Evolutionary conservation across 192 early-diverging fungal species (phyloP), one percentile per base, ranked within the genome.

Genomic region (Podila minutissima): DNA sequence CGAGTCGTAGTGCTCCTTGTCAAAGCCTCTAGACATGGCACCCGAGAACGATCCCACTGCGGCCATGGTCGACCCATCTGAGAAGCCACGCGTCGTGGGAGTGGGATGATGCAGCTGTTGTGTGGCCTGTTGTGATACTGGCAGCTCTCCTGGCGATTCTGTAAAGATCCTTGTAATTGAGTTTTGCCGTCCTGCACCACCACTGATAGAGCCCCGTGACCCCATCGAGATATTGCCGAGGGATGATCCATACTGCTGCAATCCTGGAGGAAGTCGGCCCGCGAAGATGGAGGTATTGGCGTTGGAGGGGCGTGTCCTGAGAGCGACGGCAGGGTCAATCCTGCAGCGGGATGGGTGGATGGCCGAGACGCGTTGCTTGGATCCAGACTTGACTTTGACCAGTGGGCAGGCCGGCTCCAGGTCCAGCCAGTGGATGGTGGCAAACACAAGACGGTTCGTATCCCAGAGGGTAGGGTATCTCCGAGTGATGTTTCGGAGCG

Each of bases 341-440:
- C 77, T 71, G 57, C 77, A 81, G 0, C 77, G 59, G 10, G 62
- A 50, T 17, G 77, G 77, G 32, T 73, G 66, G 59, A 81, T 81
- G 8, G 77, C 77, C 48, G 57, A 11, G 2, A 66, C n/a, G 31
- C 41, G 72, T 26, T 73, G 49, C 38, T 66, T 58, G 2, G 67
- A 46, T n/a, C 71, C 59, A 24, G 41, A 7, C 53, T 41, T 69
- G 2, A 28, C 10, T 20, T 22, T 15, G 7, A 32, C 58, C 20
- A 73, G 13, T n/a, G 61, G 35, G 28, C 57, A 50, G 9, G 71
- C 66, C 12, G 77, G 77, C 37, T 81, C 77, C 31, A 81, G n/a
- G 17, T 81, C 77, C 28, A 81, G 58, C 77, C 77, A 81, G 32
- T 81, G 77, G 8, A 81, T 67, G 31, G 70, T 81, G 22, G 71